Conservation (phyloP, 106 monocot genomes). For the Agapanthus africanus region DNA sequence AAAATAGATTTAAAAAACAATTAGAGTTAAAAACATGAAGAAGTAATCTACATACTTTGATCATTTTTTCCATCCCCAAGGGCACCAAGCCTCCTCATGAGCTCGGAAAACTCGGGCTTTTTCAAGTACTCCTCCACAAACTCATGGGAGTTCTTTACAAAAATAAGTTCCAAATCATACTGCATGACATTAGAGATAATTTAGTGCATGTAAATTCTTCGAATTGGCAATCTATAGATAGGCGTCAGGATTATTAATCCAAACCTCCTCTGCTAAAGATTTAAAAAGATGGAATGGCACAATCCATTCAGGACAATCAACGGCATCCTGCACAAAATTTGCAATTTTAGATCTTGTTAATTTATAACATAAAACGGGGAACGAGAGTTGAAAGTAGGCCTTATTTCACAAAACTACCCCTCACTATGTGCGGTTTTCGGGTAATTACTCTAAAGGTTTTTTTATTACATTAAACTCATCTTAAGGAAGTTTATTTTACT, state of each 20-base stretch:
- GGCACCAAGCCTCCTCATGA: constrained; percentile 93
- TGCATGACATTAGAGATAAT: constrained; percentile 12
- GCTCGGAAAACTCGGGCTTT: constrained; percentile 78
- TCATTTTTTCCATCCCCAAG: constrained; percentile 89
- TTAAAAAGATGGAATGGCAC: constrained; percentile 89
- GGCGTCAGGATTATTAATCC: too few relatives aligned
- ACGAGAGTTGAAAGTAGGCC: too few relatives aligned
- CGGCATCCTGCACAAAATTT: constrained; percentile 69
- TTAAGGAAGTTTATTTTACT: too few relatives aligned
- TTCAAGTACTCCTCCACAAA: constrained; percentile 87
- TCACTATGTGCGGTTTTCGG: too few relatives aligned
- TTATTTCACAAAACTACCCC: too few relatives aligned
- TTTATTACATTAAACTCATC: too few relatives aligned
- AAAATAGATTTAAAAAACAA: too few relatives aligned
- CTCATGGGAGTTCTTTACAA: constrained; percentile 85
- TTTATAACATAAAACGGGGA: too few relatives aligned
- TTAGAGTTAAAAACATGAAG: too few relatives aligned
- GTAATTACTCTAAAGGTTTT: too few relatives aligned
- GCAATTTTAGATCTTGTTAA: constrained; percentile 9
- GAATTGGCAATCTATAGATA: too few relatives aligned
- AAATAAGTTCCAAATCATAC: constrained; percentile 85
- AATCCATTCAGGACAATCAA: constrained; percentile 99
- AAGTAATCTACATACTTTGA: constrained; percentile 50
- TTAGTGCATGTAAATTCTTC: background rate
- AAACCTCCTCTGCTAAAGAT: constrained; percentile 86